These are phyloP conservation scores for Populus deltoides DNA, from an alignment of 345 rosid genomes.

Conservation along the genomic window DNA sequence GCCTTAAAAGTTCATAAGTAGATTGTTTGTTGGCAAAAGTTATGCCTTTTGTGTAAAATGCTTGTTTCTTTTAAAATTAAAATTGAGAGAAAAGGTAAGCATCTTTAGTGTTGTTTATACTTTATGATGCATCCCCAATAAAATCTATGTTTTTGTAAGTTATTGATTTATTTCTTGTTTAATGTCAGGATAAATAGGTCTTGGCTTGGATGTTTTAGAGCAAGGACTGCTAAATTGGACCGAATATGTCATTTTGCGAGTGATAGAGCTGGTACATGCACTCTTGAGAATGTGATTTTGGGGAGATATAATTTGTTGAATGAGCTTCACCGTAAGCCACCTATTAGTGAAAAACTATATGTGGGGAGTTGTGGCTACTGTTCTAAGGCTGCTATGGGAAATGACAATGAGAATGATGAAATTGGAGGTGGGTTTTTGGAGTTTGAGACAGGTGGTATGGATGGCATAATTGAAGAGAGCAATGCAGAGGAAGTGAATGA, in stretches of 20 bases:
- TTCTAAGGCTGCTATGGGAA: not conserved
- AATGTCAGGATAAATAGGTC: conserved; percentile 1
- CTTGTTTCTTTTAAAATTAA: too few species aligned
- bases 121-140: too few species aligned
- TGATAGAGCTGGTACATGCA: not conserved
- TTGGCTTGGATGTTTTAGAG: conserved; percentile 8
- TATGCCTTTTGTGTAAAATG: too few species aligned
- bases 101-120: too few species aligned
- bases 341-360: not conserved
- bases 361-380: conserved; percentile 2
- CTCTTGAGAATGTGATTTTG: not conserved
- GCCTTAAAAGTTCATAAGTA: too few species aligned
- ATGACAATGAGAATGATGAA: not conserved
- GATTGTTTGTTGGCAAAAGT: too few species aligned
- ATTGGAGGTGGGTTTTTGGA: not conserved
- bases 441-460: not conserved
- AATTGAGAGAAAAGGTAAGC: too few species aligned
- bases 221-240: not conserved
- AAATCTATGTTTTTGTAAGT: too few species aligned
- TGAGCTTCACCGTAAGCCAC: not conserved
- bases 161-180: not conserved
- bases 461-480: not conserved
- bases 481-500: not conserved
- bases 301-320: not conserved
- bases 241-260: not conserved